These are phyloP conservation scores for Niebla homalea DNA, from an alignment of 495 filamentous ascomycete species.

Conservation along the genomic window DNA sequence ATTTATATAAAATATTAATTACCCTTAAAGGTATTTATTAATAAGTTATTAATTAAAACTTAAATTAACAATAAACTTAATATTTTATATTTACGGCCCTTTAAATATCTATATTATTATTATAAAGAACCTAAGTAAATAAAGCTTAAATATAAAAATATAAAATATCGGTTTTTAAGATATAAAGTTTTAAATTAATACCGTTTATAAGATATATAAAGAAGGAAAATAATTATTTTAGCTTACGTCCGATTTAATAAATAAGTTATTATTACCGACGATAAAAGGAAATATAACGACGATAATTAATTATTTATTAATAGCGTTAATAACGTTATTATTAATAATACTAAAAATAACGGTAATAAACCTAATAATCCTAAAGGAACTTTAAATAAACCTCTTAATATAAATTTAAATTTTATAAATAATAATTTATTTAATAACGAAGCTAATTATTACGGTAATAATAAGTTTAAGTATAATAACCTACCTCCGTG, in stretches of 20 bases:
- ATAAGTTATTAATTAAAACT: background rate
- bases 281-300: background rate
- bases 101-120: too few species aligned
- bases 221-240: too few species aligned
- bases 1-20: background rate
- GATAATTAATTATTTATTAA: background rate
- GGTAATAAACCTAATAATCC: too few species aligned
- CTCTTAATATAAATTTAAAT: too few species aligned
- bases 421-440: too few species aligned
- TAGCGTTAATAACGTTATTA: background rate
- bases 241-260: background rate
- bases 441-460: too few species aligned
- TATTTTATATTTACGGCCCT: background rate
- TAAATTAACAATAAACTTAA: background rate
- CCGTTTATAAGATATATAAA: background rate
- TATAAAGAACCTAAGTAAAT: too few species aligned
- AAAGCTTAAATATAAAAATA: background rate
- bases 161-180: background rate
- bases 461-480: background rate
- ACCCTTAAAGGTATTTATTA: background rate
- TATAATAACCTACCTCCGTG: too few species aligned
- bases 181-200: background rate
- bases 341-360: background rate
- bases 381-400: too few species aligned
- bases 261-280: background rate